Base-by-base conservation (phyloP, 129 eudicot genomes). In the Silybum marianum region DNA sequence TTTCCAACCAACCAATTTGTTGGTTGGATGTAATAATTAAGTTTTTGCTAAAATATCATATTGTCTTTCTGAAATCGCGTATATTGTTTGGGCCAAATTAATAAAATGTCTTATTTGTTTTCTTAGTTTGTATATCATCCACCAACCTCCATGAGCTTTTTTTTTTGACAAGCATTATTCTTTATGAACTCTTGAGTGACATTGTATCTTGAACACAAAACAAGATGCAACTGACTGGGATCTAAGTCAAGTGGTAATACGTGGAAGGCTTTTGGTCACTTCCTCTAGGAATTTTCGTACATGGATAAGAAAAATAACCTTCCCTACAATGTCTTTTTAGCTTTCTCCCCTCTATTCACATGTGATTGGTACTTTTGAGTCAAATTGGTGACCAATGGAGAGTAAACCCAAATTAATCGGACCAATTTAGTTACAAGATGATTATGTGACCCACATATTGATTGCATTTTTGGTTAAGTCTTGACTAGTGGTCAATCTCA, bases 151-250 rank as follows among this genome's bases (percentile, higher is more conserved):
- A 76, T 28, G 51, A 71, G 39, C 83, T 28, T 28, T 28, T 28
- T n/a, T 79, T 80, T 80, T 34, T 71, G 77, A 80, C 54, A 71
- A 83, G 73, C 78, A 83, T 77, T 28, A n/a, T 24, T 81, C 34
- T 28, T 82, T 75, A 74, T 74, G 74, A 76, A 82, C 66, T 69
- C 44, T 32, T 69, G 78, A 25, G 68, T 78, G 80, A 67, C 78
- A 69, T 69, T 80, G 82, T 70, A 85, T 85, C 70, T 77, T 60
- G 85, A 80, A 65, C 79, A 85, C 51, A 74, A 79, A 82, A 86
- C 74, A 76, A 82, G 72, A 38, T 73, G 76, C 12, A 74, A 48
- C 67, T 78, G 83, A 81, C 76, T 84, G 73, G 86, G 81, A 83
- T 77, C 63, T 73, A 71, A 78, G 79, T 77, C 74, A 58, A 76